Conservation (phyloP, 306 rosid genomes). For the Bauhinia variegata region DNA sequence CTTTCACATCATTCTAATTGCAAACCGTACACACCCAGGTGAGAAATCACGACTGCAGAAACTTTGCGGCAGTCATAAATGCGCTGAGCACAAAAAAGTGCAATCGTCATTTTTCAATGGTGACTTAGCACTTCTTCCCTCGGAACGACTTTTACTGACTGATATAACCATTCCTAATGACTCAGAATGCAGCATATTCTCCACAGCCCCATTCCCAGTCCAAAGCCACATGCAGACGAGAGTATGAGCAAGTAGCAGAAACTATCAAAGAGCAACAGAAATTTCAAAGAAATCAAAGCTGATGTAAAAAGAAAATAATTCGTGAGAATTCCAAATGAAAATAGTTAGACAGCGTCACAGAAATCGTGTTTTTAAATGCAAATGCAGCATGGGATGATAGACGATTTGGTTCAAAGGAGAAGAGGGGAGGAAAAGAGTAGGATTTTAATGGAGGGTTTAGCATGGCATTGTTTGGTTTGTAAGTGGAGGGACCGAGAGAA, state of each 20-base stretch:
- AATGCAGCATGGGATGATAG: no score
- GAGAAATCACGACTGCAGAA: slow-evolving; percentile 85
- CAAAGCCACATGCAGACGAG: slow-evolving; percentile 14
- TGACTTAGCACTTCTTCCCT: slow-evolving; percentile 39
- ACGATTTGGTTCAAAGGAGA: no score
- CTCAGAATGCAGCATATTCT: slow-evolving; percentile 40
- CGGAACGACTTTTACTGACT: slow-evolving; percentile 44
- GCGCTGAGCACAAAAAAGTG: slow-evolving; percentile 22
- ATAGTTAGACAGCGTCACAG: no score
- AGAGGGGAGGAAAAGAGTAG: no score
- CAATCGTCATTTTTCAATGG: slow-evolving; percentile 49
- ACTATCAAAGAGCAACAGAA: no score
- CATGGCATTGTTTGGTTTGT: no score
- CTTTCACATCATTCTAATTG: slow-evolving; percentile 25
- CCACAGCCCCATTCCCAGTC: slow-evolving; percentile 44
- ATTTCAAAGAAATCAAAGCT: not conserved
- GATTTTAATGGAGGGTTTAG: no score
- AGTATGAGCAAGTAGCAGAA: no score
- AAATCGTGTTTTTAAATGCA: no score
- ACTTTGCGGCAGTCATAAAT: slow-evolving; percentile 53
- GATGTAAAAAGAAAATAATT: not conserved
- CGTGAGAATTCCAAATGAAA: no score
- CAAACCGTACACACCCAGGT: slow-evolving; percentile 66
- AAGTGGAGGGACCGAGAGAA: no score
- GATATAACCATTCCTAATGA: slow-evolving; percentile 38